Evolutionary conservation across 2,329 filamentous ascomycete genomes (phyloP).

Genomic region (Arthroderma uncinatum): DNA sequence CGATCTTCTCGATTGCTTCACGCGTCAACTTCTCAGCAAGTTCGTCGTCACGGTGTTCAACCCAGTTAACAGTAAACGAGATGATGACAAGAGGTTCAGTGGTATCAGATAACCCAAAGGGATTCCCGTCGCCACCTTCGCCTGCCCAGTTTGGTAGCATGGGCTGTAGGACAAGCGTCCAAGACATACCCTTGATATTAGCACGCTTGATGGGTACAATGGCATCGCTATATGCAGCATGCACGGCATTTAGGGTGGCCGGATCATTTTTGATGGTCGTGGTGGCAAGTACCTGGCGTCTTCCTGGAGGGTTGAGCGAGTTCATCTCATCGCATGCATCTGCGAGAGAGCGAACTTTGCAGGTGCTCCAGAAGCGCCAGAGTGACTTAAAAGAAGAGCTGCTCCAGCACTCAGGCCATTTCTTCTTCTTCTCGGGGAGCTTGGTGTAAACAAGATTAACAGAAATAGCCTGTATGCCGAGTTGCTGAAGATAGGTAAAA

Average conservation of each 20-base stretch:
- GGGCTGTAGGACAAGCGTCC: constrained; percentile 27
- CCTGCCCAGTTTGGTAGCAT: constrained; percentile 20
- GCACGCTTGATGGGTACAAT: constrained; percentile 18
- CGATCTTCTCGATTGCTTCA: constrained; percentile 24
- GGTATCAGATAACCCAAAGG: constrained; percentile 19
- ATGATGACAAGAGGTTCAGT: constrained; percentile 24
- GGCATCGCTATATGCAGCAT: constrained; percentile 22
- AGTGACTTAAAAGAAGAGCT: constrained; percentile 23
- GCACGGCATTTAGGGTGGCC: constrained; percentile 21
- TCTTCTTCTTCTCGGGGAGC: constrained; percentile 13
- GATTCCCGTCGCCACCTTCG: constrained; percentile 19
- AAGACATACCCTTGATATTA: constrained; percentile 22
- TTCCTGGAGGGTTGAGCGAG: constrained; percentile 22
- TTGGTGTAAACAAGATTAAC: constrained; percentile 5
- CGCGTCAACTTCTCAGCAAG: constrained; percentile 20
- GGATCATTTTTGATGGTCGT: constrained; percentile 30
- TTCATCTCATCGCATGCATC: constrained; percentile 28
- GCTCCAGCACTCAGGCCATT: constrained; percentile 25
- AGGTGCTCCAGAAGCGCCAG: constrained; percentile 28
- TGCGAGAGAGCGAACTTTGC: constrained; percentile 22
- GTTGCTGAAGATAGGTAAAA: constrained; percentile 15
- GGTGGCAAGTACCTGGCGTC: constrained; percentile 25
- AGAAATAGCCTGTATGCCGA: constrained; percentile 3
- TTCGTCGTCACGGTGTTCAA: constrained; percentile 21
- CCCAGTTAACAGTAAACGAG: constrained; percentile 28